Base-by-base conservation (phyloP, 495 filamentous ascomycete species). In the Polyplosphaeria fusca region DNA sequence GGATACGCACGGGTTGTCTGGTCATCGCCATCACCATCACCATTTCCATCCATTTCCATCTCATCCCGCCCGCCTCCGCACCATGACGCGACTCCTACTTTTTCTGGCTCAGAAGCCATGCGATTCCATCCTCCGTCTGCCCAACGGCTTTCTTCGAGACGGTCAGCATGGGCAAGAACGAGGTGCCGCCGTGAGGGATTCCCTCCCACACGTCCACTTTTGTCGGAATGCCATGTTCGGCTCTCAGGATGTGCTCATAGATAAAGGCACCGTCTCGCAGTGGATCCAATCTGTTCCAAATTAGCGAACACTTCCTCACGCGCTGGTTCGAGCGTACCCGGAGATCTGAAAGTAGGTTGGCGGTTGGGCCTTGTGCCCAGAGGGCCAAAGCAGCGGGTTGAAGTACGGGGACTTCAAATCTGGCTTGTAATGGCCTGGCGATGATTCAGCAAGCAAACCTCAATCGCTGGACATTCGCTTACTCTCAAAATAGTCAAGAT, bases 331-430 rank as follows among this genome's bases (percentile, higher is more conserved):
- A 20, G 20, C 35, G 2, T 52, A 43, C 49, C 49, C 49, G 23
- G 20, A 41, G 13, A 52, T 14, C 38, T 52, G 67, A 47, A 79
- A 66, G 60, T 74, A 76, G 5, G 70, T 63, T 5, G 67, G 66
- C 1, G 74, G 74, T 5, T 74, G 50, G 2, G 39, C 30, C 23
- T 58, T 55, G 30, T 66, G 64, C 5, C 60, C 60, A 9, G 25
- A 23, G 19, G 60, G 55, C 54, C 49, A 54, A 27, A 55, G 13
- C 0, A 58, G 45, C 12, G 55, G 47, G 45, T 44, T 59, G 5
- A 27, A 14, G 9, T 47, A 25, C 20, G 30, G 48, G 5, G 30
- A 43, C 12, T 40, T 27, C 20, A 53, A 43, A 22, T 52, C 56
- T 1, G 40, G 16, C 30, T 60, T 58, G 52, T 64, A 52, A n/a